Evolutionary conservation across 2,329 filamentous ascomycete genomes (phyloP), one percentile per base, ranked within the genome.

Genomic region (Helicocarpus griseus): DNA sequence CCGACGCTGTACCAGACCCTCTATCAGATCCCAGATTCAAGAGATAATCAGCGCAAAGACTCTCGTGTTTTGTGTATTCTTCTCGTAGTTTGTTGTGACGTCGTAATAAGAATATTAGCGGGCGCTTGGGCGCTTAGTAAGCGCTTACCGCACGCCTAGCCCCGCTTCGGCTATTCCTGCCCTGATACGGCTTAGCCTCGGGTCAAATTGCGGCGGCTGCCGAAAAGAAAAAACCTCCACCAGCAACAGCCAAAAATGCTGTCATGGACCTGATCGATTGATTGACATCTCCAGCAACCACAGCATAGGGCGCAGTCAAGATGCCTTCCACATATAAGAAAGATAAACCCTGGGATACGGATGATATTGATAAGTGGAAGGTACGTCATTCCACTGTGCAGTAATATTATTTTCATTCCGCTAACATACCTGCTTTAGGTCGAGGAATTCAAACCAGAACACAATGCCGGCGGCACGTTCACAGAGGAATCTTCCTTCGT

Each of bases 291-390:
- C 40, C 21, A 9, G 6, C 31, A 49, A 48, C 35, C 14, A 26
- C 28, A 31, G 5, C 36, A 41, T 28, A 39, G 9, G n/a, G 22
- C 19, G 9, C 21, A 19, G 44, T 36, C 31, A 39, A 62, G 45
- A 89, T 95, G 89, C 89, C 89, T 56, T 93, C 88, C 28, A 95
- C 86, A 58, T 82, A 95, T 72, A 86, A 95, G 56, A 85, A 81
- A 60, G 88, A 94, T 2, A 95, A 95, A 70, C 87, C 89, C 51
- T 94, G 90, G 90, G 90, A 96, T 64, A 95, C 90, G 52, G 90
- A 95, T 56, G 93, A 96, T 64, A 88, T 97, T 58, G 91, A 97
- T 73, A 95, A 96, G 69, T 97, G 89, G 89, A 91, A 89, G 77
- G 83, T 84, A 47, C 24, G 61, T 59, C 33, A 21, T 47, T 21